Base-by-base conservation (phyloP, 2,329 filamentous ascomycete species). In the Fusarium sp. region DNA sequence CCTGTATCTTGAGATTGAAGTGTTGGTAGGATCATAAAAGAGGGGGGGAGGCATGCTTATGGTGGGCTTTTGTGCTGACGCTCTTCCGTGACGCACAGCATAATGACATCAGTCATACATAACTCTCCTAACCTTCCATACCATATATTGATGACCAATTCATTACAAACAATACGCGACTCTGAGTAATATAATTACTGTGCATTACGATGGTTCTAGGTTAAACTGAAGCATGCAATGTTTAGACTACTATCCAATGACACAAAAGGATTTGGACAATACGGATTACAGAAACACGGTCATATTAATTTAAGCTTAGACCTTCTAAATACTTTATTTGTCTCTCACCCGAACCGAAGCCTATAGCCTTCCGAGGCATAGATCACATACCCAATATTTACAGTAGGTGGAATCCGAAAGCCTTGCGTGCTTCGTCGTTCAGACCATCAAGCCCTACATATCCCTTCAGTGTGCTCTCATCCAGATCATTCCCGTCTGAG, bases 381-480 rank as follows among this genome's bases (percentile, higher is more conserved):
- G 18, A 3, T 0, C 6, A 18, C 13, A 11, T 45, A 28, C 9
- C 18, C 0, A 5, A 8, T 6, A 1, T 16, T 6, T 55, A 58
- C 13, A 58, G 20, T 18, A 58, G 30, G 3, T 58, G 11, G 14
- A 58, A 58, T 35, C 55, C 55, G 6, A 50, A 58, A 6, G 41
- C 31, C 24, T 22, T 58, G 1, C 41, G 55, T 10, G 31, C 41
- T 15, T 36, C 31, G 18, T 4, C 30, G 15, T 30, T 10, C 10
- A 58, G 55, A 14, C 31, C 55, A 48, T 30, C 15, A 4, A 58
- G 41, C 16, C 55, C 55, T 5, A 24, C 55, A 7, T 58, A 36
- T 20, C 55, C 55, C 10, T 30, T 50, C 3, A 58, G 26, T 7
- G 41, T 36, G 6, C 55, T 58, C 55, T 58, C 55, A 26, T 50